These are phyloP conservation scores for Saussurea involucrata DNA, from an alignment of 129 eudicot genomes.

Conservation along the genomic window DNA sequence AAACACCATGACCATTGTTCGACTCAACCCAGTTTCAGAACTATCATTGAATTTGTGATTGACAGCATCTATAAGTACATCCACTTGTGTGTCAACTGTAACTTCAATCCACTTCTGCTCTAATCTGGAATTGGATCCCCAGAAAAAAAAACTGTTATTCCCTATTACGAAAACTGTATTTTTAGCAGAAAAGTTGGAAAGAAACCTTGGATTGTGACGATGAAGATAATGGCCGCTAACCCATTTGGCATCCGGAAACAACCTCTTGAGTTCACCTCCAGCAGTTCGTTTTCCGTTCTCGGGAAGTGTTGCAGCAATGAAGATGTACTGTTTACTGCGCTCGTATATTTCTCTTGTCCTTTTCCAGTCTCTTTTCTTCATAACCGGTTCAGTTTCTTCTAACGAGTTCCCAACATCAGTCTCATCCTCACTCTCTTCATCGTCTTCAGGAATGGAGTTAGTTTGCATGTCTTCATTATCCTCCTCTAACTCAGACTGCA, in stretches of 20 bases:
- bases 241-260: constrained; percentile 95
- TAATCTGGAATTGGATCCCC: constrained; percentile 48
- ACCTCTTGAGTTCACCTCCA: constrained; percentile 76
- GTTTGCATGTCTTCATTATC: constrained; percentile 30
- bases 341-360: constrained; percentile 68
- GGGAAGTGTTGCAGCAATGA: constrained; percentile 98
- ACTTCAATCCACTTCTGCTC: constrained; percentile 95
- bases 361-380: constrained; percentile 69
- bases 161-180: neutral
- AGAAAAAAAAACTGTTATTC: neutral
- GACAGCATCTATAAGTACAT: constrained; percentile 72
- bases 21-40: constrained; percentile 31
- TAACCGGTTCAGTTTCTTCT: constrained; percentile 22
- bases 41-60: constrained; percentile 34
- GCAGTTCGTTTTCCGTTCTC: constrained; percentile 88
- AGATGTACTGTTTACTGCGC: constrained; percentile 89
- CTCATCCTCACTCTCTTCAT: constrained; percentile 28
- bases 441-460: constrained; percentile 29
- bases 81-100: constrained; percentile 76
- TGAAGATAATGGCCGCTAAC: constrained; percentile 94
- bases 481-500: constrained; percentile 36
- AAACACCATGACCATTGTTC: constrained; percentile 96
- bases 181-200: neutral
- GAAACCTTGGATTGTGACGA: constrained; percentile 83
- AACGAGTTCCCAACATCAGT: constrained; percentile 21